Evolutionary conservation across 352 stramenopile species (phyloP), one percentile per base, ranked within the genome.

Genomic region (Stramenopiles sp.): DNA sequence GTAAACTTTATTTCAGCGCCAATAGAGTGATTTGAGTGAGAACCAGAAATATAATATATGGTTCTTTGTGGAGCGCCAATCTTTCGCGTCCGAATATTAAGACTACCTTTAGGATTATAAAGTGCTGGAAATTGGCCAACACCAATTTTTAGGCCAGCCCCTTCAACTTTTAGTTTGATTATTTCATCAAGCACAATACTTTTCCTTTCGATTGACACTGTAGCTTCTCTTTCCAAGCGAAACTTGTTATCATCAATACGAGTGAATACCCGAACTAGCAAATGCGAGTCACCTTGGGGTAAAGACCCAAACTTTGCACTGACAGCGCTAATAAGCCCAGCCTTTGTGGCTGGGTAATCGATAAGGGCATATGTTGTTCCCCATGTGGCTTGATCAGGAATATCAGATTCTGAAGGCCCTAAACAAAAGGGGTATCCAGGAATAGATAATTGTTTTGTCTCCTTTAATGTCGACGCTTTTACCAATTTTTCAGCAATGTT

Each of bases 11-110:
- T 14, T 78, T 31, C 31, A 78, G 4, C 71, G 4, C 71, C 71
- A 4, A 78, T 14, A 33, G 30, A 4, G 22, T 78, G 71, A 4
- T 78, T 4, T 14, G 30, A 33, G 4, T 8, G 4, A 8, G 71
- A 78, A 8, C 71, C 71, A 78, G 71, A 78, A 33, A 33, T 78
- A 33, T 78, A 78, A 33, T 78, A 78, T 14, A 78, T 78, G 8
- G 71, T 78, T 14, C 71, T 4, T 14, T 78, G 71, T 14, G 71
- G 71, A 14, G 71, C 71, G 4, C 71, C 71, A 33, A 78, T 31
- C 22, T 78, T 78, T 14, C 71, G 30, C 22, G 71, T 78, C 31
- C 71, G 71, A 14, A 78, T 78, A 14, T 78, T 78, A 4, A 78
- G 22, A 33, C 71, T 78, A 31, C 71, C 71, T 78, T 78, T 4